Evolutionary conservation across 2,329 filamentous ascomycete species (phyloP).

Genomic region (Pseudopithomyces chartarum): DNA sequence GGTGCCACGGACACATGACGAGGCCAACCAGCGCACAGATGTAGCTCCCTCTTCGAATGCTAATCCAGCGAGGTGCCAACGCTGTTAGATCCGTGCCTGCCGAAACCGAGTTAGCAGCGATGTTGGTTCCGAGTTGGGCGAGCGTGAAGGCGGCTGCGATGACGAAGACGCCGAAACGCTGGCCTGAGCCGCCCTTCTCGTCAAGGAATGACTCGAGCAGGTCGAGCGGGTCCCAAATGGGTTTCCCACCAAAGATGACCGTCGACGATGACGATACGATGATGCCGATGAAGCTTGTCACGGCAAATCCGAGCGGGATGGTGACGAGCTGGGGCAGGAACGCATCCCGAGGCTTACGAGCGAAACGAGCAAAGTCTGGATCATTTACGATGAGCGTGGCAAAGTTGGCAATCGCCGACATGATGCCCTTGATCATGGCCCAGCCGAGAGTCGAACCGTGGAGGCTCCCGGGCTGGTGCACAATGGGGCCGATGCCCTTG

Average conservation of each 20-base stretch:
- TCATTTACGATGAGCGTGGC: constrained; percentile 81
- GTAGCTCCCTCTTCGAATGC: constrained; percentile 85
- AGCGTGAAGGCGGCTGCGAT: constrained; percentile 63
- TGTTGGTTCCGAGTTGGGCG: constrained; percentile 84
- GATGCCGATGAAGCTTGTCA: constrained; percentile 79
- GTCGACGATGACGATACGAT: constrained; percentile 56
- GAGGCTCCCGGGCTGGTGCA: constrained; percentile 67
- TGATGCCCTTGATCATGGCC: constrained; percentile 83
- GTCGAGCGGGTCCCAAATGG: constrained; percentile 51
- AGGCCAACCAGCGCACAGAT: constrained; percentile 80
- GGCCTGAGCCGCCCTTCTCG: constrained; percentile 43
- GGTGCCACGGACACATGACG: constrained; percentile 85
- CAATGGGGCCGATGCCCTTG: constrained; percentile 81
- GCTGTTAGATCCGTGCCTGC: constrained; percentile 84
- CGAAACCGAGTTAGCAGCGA: constrained; percentile 83
- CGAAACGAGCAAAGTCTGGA: constrained; percentile 85
- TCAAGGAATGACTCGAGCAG: constrained; percentile 50
- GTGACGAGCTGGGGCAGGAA: constrained; percentile 76
- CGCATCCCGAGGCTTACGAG: constrained; percentile 74
- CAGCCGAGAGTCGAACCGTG: constrained; percentile 75
- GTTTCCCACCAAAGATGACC: constrained; percentile 48
- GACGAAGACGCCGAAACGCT: constrained; percentile 56
- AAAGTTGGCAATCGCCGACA: constrained; percentile 90
- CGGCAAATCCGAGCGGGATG: constrained; percentile 54
- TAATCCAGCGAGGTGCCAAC: constrained; percentile 77